Base-by-base conservation (phyloP, 306 rosid genomes). In the Medicago lupulina region DNA sequence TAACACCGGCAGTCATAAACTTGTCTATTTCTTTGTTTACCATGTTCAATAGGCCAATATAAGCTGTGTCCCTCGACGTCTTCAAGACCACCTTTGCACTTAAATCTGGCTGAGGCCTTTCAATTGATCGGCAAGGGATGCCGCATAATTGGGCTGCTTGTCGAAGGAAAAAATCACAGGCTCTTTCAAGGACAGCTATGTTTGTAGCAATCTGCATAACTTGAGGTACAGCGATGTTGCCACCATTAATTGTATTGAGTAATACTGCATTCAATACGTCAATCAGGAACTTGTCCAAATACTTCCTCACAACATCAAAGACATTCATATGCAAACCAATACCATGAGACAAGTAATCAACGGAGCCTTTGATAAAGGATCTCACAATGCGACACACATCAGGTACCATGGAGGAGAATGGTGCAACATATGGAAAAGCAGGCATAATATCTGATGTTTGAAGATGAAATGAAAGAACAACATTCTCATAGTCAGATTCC, bases 141-240 rank as follows among this genome's bases (percentile, higher is more conserved):
- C 97, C 97, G 78, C 96, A 89, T 18, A 89, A 87, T 80, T 92
- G 96, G 17, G 96, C 96, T 2, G 93, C 90, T 39, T 90, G 80
- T 31, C 84, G 79, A 58, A 95, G 80, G 84, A 95, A 95, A 82
- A 82, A 95, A 77, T 87, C 91, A 71, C 97, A 92, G 62, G 97
- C 96, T 83, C 92, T 87, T 89, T 95, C 99, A 6, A 95, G 85
- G 73, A 86, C 90, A 34, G 97, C 75, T 80, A 89, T 85, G 85
- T 95, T 95, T 38, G 99, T 88, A 73, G 96, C 88, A 55, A 95
- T 84, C 88, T 95, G 99, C 99, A 95, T 92, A 71, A 96, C 97
- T 80, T 90, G 97, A 74, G 97, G 77, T 36, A 84, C 89, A 43
- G 80, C 86, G 55, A 92, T 85, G 63, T 62, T 87, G 71, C 85